Evolutionary conservation across 257 asterid species (phyloP), one percentile per base, ranked within the genome.

Genomic region (Fraxinus pennsylvanica): DNA sequence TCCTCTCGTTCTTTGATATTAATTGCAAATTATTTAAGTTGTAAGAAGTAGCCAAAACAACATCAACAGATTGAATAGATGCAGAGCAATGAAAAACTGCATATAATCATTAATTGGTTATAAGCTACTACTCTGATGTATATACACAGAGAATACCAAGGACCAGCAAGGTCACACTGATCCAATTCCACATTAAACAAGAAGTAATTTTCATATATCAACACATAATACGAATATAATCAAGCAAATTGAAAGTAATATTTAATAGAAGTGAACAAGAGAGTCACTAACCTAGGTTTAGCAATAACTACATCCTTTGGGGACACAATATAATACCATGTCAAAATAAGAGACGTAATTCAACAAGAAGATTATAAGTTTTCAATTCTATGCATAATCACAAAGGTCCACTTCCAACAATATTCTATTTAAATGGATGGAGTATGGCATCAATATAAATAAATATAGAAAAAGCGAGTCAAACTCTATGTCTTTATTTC

Each of bases 291-390:
- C 99, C 99, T 93, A 73, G 99, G 99, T 85, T 92, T 96, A 72
- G 99, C 99, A 83, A 96, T 96, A 68, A 96, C 96, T 76, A 93
- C 97, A 83, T 96, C 99, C 92, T 96, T 93, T 78, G 97, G 99
- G 78, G 98, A 96, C 69, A 96, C 99, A 71, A 96, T 90, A 83
- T 96, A 93, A 83, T 92, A 96, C 78, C 89, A 81, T 27, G 99
- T 97, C 82, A 25, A 25, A 25, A 25, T 25, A 25, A 25, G 27
- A 25, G 27, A 25, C 27, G 27, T 25, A 25, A 25, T 25, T 25
- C 27, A 25, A 25, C 27, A 25, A 25, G 27, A 25, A 25, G 27
- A 25, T 25, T 25, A 25, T 25, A 25, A 25, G 27, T 25, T 25
- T 25, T 25, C 27, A 25, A 25, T 25, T 25, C 27, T 25, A 25